Conservation (phyloP, 1,139 yeast species). For the Kluyveromyces sp. region DNA sequence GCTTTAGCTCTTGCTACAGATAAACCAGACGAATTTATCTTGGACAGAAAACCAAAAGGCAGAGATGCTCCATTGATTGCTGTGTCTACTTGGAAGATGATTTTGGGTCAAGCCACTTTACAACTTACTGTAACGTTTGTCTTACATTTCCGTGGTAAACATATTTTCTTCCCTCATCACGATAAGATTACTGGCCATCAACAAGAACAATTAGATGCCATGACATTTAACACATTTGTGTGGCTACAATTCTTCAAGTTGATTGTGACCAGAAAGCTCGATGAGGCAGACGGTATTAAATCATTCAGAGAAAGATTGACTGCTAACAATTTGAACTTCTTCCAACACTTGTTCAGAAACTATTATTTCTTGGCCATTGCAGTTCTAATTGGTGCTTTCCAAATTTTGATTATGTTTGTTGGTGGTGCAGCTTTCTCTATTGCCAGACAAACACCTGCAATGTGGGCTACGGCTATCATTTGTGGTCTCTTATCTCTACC, state of each 20-base stretch:
- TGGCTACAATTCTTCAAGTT: constrained; percentile 96
- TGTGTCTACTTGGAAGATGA: constrained; percentile 97
- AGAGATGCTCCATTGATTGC: constrained; percentile 74
- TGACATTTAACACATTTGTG: constrained; percentile 92
- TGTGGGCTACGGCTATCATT: constrained; percentile 85
- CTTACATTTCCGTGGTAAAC: constrained; percentile 69
- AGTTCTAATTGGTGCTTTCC: constrained; percentile 69
- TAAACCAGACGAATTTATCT: constrained; percentile 77
- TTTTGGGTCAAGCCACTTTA: constrained; percentile 71
- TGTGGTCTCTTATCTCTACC: constrained; percentile 84
- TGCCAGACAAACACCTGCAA: constrained; percentile 65
- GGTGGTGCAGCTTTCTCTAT: constrained; percentile 95
- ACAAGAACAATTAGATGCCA: constrained; percentile 58
- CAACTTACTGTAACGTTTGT: constrained; percentile 75
- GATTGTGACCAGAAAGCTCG: constrained; percentile 84
- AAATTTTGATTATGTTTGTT: constrained; percentile 84
- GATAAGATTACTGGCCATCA: constrained; percentile 38
- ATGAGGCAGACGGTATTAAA: constrained; percentile 70
- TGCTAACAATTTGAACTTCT: constrained; percentile 62
- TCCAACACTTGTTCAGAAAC: constrained; percentile 73
- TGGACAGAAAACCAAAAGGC: constrained; percentile 80
- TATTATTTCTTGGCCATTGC: constrained; percentile 72
- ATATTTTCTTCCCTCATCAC: constrained; percentile 46
- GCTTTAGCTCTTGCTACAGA: constrained; percentile 97
- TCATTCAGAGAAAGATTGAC: constrained; percentile 52